Base-by-base conservation (phyloP, 2,329 filamentous ascomycete species). In the Parafenestella ontariensis region DNA sequence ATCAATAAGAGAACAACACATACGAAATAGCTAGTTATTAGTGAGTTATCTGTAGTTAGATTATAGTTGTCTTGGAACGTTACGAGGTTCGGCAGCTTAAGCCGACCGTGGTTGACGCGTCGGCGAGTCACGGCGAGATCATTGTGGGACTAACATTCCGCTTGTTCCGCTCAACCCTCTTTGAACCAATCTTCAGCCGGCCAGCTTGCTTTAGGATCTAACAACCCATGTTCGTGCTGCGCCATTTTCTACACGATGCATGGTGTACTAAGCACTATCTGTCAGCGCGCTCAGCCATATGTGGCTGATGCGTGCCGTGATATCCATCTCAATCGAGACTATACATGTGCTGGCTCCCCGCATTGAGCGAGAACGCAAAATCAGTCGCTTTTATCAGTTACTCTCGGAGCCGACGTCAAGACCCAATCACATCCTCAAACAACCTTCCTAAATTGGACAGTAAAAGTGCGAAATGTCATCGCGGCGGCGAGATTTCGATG, bases 231-330 rank as follows among this genome's bases (percentile, higher is more conserved):
- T 46, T 46, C 37, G 23, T 42, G 46, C 41, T 54, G 51, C 52
- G 55, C 48, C 51, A 49, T 37, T 42, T 54, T 50, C 52, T 56
- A 31, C 31, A 49, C 52, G 43, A 54, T 50, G 54, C 44, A 56
- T 49, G 47, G 51, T 52, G 39, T 42, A 29, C 44, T 49, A 56
- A 59, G 60, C 53, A 53, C 59, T 52, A 34, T 36, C 44, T 41
- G 42, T 40, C 39, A 41, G 48, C 37, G 29, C 36, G 26, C 44
- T 56, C 47, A 56, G 50, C 49, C 45, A 47, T 34, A 31, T 37
- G 51, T 62, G 54, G 52, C 58, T 59, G 52, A 56, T 42, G 50
- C 55, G 47, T 56, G 49, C 58, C 51, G 52, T 53, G 49, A 40
- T 41, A 44, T 39, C 31, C 40, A 46, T 17, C 15, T 17, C 17